Conservation (phyloP, 2,329 filamentous ascomycete species). For the Fusarium nisikadoi region DNA sequence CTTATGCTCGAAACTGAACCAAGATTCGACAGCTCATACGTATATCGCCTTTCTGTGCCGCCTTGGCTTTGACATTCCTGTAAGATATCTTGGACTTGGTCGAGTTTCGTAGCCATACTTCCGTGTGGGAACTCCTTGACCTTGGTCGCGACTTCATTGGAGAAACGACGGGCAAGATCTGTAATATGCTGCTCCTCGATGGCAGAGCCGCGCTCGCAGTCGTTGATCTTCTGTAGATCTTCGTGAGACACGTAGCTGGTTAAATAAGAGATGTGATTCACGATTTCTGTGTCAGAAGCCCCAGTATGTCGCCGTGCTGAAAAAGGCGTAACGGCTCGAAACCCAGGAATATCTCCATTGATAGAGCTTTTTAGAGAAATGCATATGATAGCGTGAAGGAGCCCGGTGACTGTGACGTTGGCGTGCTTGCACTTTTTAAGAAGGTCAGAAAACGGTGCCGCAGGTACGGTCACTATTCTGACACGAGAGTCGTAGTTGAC, state of each 20-base stretch:
- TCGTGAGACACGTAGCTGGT: not conserved
- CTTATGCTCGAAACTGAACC: not conserved
- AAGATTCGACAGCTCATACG: conserved; percentile 29
- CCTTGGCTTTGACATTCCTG: not conserved
- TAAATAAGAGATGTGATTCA: conserved; percentile 20
- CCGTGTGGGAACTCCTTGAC: conserved; percentile 14
- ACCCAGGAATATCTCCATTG: not conserved
- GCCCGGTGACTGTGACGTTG: conserved; percentile 1
- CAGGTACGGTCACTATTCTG: not conserved
- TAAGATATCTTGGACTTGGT: not conserved
- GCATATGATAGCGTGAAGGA: conserved; percentile 13
- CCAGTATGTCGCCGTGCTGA: not conserved
- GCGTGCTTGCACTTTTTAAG: conserved; percentile 11
- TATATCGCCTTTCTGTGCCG: not conserved
- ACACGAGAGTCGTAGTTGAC: not conserved
- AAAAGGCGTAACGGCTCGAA: conserved; percentile 13
- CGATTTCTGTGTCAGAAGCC: not conserved
- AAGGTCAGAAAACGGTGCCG: rapidly evolving
- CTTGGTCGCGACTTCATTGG: not conserved
- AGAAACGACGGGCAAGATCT: not conserved
- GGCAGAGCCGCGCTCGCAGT: not conserved
- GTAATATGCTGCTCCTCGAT: not conserved
- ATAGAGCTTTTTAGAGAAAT: rapidly evolving
- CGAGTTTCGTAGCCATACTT: not conserved
- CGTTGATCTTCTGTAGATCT: not conserved